A percentile compares a stretch with the other conserved stretches of the same genome.
These are phyloP conservation scores for Pythium sukuiense DNA, from an alignment of 352 stramenopile species.

Conservation along the genomic window DNA sequence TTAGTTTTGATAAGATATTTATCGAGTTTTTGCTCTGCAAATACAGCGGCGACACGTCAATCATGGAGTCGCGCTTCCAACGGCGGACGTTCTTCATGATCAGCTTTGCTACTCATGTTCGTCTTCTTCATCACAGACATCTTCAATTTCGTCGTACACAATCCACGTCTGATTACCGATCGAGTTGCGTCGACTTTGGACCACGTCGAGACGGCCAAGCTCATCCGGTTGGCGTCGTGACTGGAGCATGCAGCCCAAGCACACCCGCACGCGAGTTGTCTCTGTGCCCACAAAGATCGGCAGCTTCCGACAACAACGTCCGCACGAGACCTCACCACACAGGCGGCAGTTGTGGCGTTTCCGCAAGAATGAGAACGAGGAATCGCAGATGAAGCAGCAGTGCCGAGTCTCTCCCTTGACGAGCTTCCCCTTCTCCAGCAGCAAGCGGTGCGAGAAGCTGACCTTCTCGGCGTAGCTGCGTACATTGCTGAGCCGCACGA, in stretches of 20 bases:
- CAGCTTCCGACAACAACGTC: constrained; percentile 73
- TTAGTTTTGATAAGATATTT: constrained; percentile 19
- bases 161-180: constrained; percentile 70
- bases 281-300: constrained; percentile 60
- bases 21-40: constrained; percentile 9
- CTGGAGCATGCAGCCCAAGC: constrained; percentile 74
- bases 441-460: constrained; percentile 60
- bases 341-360: constrained; percentile 77
- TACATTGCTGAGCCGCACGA: constrained; percentile 54
- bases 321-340: constrained; percentile 66
- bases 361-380: constrained; percentile 70
- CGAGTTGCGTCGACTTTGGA: constrained; percentile 45
- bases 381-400: constrained; percentile 67
- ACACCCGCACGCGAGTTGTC: constrained; percentile 71
- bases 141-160: constrained; percentile 58
- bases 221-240: constrained; percentile 65
- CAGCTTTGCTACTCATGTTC: constrained; percentile 12
- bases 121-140: constrained; percentile 14
- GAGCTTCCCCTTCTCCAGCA: constrained; percentile 40
- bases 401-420: constrained; percentile 46
- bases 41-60: constrained; percentile 8
- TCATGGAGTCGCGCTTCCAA: constrained; percentile 11
- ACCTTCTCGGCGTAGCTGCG: constrained; percentile 67
- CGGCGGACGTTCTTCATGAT: background rate
- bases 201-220: constrained; percentile 33